Conservation (phyloP, 2,329 filamentous ascomycete species). For the Curvularia spicifera region DNA sequence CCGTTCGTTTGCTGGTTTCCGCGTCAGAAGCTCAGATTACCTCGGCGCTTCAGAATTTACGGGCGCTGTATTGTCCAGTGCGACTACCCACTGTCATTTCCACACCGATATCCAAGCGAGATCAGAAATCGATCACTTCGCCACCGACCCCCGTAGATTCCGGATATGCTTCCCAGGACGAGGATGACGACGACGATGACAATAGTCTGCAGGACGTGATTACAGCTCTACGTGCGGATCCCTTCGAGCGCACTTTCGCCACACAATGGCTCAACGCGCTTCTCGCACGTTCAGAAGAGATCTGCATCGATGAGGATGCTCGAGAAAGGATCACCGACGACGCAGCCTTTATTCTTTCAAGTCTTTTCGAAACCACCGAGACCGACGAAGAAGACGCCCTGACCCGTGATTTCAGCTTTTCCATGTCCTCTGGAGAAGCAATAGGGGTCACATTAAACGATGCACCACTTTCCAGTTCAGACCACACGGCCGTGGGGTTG, state of each 20-base stretch:
- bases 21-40: conserved; percentile 34
- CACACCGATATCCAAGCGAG: conserved; percentile 17
- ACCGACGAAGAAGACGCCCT: conserved; percentile 37
- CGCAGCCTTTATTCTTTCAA: conserved; percentile 44
- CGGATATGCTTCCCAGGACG: conserved; percentile 45
- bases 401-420: conserved; percentile 43
- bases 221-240: conserved; percentile 40
- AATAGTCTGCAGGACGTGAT: conserved; percentile 32
- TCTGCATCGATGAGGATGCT: conserved; percentile 34
- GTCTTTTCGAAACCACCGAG: conserved; percentile 34
- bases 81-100: conserved; percentile 35
- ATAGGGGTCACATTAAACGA: conserved; percentile 45
- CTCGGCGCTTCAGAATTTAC: conserved; percentile 36
- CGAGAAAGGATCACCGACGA: conserved; percentile 36
- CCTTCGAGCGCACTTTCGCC: conserved; percentile 41
- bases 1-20: conserved; percentile 31
- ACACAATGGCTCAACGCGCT: conserved; percentile 45
- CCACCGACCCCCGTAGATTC: conserved; percentile 40
- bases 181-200: conserved; percentile 35
- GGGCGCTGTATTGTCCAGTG: conserved; percentile 43
- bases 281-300: conserved; percentile 39
- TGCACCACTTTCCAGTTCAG: conserved; percentile 43
- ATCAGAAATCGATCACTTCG: conserved; percentile 24
- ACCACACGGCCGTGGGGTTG: conserved; percentile 48
- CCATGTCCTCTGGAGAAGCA: conserved; percentile 10